Conservation (phyloP, 108 stramenopile species). For the Nitzschia sp. region DNA sequence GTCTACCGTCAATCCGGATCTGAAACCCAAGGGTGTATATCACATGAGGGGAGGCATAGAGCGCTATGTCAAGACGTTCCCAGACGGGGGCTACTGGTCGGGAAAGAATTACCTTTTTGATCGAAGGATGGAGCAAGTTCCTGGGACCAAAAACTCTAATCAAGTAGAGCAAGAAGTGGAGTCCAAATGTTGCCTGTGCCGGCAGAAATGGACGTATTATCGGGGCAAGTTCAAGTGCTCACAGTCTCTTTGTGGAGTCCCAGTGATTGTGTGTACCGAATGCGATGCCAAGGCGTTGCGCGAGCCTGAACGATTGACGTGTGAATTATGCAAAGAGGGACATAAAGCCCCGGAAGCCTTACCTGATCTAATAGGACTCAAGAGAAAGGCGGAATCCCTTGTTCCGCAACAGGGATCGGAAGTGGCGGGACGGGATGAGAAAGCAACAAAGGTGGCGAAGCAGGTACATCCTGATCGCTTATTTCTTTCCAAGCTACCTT, state of each 20-base stretch:
- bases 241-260: slow-evolving; percentile 63
- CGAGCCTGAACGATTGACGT: slow-evolving; percentile 31
- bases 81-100: slow-evolving; percentile 76
- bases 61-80: slow-evolving; percentile 75
- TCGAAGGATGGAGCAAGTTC: slow-evolving; percentile 73
- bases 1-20: slow-evolving; percentile 29
- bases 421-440: background rate
- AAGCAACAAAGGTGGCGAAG: background rate
- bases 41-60: slow-evolving; percentile 84
- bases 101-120: slow-evolving; percentile 88
- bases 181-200: slow-evolving; percentile 56
- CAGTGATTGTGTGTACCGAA: slow-evolving; percentile 64
- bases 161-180: slow-evolving; percentile 49
- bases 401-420: background rate
- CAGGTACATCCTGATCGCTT: slow-evolving; percentile 28
- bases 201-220: slow-evolving; percentile 48
- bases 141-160: slow-evolving; percentile 26
- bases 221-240: slow-evolving; percentile 55
- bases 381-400: slow-evolving; percentile 51
- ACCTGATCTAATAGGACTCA: slow-evolving; percentile 56
- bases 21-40: slow-evolving; percentile 59
- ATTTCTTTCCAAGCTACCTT: slow-evolving; percentile 46
- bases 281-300: slow-evolving; percentile 21
- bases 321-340: slow-evolving; percentile 57
- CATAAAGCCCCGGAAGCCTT: slow-evolving; percentile 46